Conservation (phyloP, 345 rosid species). For the Populus euphratica region DNA sequence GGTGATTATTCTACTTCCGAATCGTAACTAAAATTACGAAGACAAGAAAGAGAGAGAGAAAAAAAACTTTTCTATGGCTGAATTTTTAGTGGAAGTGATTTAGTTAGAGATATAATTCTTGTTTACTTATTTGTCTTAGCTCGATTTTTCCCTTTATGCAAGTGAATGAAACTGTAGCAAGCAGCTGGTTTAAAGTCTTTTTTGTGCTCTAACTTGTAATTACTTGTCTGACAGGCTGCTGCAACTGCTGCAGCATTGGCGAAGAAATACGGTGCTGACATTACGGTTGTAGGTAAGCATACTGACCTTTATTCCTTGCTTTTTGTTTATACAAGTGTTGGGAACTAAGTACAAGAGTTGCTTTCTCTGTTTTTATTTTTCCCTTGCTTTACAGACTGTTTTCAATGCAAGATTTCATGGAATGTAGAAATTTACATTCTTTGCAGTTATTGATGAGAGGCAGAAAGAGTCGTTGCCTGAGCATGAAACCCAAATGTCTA, state of each 20-base stretch:
- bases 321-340: not conserved
- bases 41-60: too few species aligned
- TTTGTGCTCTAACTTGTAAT: not conserved
- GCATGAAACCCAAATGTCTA: slow-evolving; percentile 78
- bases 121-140: too few species aligned
- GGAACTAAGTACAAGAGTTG: slow-evolving; percentile 7
- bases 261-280: slow-evolving; percentile 85
- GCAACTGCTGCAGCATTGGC: slow-evolving; percentile 86
- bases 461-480: slow-evolving; percentile 69
- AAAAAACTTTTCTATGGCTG: too few species aligned
- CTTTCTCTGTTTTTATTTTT: too few species aligned
- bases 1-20: too few species aligned
- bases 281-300: slow-evolving; percentile 79
- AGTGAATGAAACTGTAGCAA: too few species aligned
- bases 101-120: too few species aligned
- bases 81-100: too few species aligned
- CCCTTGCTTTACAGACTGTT: slow-evolving; percentile 7
- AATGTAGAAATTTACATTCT: slow-evolving; percentile 23
- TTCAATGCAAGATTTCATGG: slow-evolving; percentile 21
- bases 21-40: too few species aligned
- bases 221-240: slow-evolving; percentile 54
- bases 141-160: too few species aligned
- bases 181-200: not conserved
- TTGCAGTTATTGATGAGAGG: slow-evolving; percentile 77
- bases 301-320: slow-evolving; percentile 1